A percentile compares a stretch with the other conserved stretches of the same genome.
phyloP scores from a whole-genome alignment of 352 stramenopile genomes.

The Globisporangium yorkense region DNA sequence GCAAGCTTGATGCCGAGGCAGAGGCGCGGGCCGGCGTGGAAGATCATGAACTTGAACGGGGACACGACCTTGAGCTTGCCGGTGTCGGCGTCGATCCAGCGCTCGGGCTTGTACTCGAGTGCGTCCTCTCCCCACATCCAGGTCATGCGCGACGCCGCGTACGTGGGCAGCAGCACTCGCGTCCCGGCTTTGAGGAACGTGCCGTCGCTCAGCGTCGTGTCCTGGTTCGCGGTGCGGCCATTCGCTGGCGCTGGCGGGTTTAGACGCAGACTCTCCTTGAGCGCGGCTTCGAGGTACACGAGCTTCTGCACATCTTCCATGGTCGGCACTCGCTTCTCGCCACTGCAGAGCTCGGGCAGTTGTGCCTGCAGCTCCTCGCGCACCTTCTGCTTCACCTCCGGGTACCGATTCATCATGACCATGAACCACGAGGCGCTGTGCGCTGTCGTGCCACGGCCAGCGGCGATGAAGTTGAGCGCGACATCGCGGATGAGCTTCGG shows the following conservation, averaged over 20 bases:
- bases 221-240: constrained; percentile 31
- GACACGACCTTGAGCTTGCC: constrained; percentile 34
- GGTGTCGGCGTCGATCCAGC: constrained; percentile 44
- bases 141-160: constrained; percentile 43
- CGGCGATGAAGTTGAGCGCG: constrained; percentile 63
- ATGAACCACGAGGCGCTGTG: constrained; percentile 60
- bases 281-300: constrained; percentile 52
- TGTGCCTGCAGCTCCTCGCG: constrained; percentile 37
- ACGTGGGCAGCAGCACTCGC: constrained; percentile 46
- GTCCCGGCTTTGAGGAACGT: constrained; percentile 48
- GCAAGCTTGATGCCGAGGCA: constrained; percentile 57
- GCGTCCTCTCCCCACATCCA: constrained; percentile 63
- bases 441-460: constrained; percentile 68
- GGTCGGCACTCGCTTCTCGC: constrained; percentile 15
- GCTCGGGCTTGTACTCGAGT: constrained; percentile 55
- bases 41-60: constrained; percentile 63
- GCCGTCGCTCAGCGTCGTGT: constrained; percentile 55
- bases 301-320: constrained; percentile 46
- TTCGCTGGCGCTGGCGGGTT: constrained; percentile 56
- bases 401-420: constrained; percentile 66
- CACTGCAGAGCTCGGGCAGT: constrained; percentile 27
- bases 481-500: constrained; percentile 55
- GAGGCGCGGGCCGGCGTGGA: constrained; percentile 52
- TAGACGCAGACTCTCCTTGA: constrained; percentile 64
- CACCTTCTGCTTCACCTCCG: constrained; percentile 33